Evolutionary conservation across 2,329 filamentous ascomycete species (phyloP), one percentile per base, ranked within the genome.

Genomic region (Colletotrichum tanaceti): DNA sequence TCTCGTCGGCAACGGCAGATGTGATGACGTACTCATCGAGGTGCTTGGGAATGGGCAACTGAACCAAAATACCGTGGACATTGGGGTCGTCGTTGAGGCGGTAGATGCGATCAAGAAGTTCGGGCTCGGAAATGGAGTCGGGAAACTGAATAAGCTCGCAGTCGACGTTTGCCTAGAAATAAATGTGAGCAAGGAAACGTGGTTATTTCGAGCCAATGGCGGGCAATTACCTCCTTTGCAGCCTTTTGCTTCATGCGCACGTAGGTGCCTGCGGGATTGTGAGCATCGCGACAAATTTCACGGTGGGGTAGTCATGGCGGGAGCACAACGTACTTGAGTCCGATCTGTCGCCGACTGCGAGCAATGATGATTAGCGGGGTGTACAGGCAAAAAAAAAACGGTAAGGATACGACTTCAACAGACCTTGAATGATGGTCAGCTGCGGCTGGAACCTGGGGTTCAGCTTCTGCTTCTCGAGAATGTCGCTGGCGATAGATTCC

Each of bases 171-270:
- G 94, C 94, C 92, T 95, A 74, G n/a, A 68, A 32, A 16, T 16
- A 68, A 43, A 16, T n/a, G 50, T 63, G 11, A 68, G 41, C 24
- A 53, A 35, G 14, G 22, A 11, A 47, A 13, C 3, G 16, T 35
- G 3, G 32, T 35, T 35, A 4, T n/a, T 57, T 35, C 9, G 14
- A 28, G 10, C 9, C n/a, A 58, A 28, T 57, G 10, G 44, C 52
- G 44, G 43, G 44, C 16, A 54, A 57, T 74, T 84, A 94, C 92
- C 87, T 98, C 96, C 79, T 93, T 86, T 67, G 96, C 96, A 73
- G 96, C 96, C 87, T 98, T 99, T 77, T 98, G 84, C 85, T 99
- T 99, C 96, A 99, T 99, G 83, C 94, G 94, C 82, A 99, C 95
- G 92, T 99, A 99, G 60, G 95, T 98, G 77, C 91, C 92, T 95